phyloP scores from a whole-genome alignment of 768 basidiomycete genomes.

The Cyathus striatus region DNA sequence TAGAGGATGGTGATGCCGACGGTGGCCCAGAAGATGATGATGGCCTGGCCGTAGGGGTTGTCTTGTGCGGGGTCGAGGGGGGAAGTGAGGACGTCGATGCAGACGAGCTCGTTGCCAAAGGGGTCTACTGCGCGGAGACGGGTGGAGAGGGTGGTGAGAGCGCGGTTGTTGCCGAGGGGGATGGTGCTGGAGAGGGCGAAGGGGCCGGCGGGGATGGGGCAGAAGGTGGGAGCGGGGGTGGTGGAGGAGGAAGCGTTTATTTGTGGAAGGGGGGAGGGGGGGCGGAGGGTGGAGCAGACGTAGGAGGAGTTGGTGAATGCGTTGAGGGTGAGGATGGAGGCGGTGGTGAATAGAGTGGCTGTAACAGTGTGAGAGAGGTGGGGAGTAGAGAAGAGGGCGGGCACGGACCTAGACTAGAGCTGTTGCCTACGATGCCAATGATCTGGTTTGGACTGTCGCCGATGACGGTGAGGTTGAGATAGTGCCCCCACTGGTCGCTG shows the following conservation, averaged over 20 bases:
- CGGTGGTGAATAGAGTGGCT: slow-evolving; percentile 87
- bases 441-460: slow-evolving; percentile 60
- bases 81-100: slow-evolving; percentile 74
- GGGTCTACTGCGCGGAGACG: slow-evolving; percentile 88
- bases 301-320: slow-evolving; percentile 67
- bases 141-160: slow-evolving; percentile 80
- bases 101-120: slow-evolving; percentile 74
- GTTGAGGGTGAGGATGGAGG: slow-evolving; percentile 73
- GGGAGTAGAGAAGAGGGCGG: too few relatives aligned
- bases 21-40: slow-evolving; percentile 67
- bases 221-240: slow-evolving; percentile 44
- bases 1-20: slow-evolving; percentile 74
- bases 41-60: slow-evolving; percentile 61
- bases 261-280: slow-evolving; percentile 65
- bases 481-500: slow-evolving; percentile 32
- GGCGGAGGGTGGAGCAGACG: slow-evolving; percentile 75
- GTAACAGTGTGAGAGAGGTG: slow-evolving; percentile 8
- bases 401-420: slow-evolving; percentile 62
- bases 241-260: slow-evolving; percentile 28
- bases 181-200: slow-evolving; percentile 79
- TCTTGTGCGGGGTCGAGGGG: slow-evolving; percentile 60
- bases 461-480: slow-evolving; percentile 69
- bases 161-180: slow-evolving; percentile 57
- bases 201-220: slow-evolving; percentile 74
- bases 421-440: slow-evolving; percentile 50